Conservation (phyloP, 805 yeast species). For the Isabelozyma heimii region DNA sequence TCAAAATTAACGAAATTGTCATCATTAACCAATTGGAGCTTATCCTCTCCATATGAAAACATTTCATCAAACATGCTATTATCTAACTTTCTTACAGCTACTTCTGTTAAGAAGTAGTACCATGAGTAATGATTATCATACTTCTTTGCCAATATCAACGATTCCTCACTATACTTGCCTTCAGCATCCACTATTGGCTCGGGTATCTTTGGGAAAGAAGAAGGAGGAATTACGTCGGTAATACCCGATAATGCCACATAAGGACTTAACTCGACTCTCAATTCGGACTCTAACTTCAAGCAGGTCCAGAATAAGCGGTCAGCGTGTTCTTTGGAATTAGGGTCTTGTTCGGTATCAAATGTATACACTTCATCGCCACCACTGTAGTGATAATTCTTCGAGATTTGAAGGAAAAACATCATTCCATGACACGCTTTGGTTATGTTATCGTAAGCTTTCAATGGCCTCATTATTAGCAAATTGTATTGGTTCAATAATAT, state of each 20-base stretch:
- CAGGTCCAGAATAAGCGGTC: slow-evolving; percentile 37
- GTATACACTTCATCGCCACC: slow-evolving; percentile 1
- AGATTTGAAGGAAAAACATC: slow-evolving; percentile 26
- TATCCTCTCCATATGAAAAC: slow-evolving; percentile 12
- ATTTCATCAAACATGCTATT: slow-evolving; percentile 34
- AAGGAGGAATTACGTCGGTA: slow-evolving; percentile 27
- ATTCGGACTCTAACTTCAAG: slow-evolving; percentile 35
- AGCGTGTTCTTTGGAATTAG: slow-evolving; percentile 12
- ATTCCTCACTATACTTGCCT: slow-evolving; percentile 17
- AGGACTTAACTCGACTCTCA: slow-evolving; percentile 33
- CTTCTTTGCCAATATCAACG: slow-evolving; percentile 20
- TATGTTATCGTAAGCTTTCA: slow-evolving; percentile 22
- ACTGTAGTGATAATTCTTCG: slow-evolving; percentile 5
- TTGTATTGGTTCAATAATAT: slow-evolving; percentile 26
- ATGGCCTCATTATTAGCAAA: slow-evolving; percentile 22
- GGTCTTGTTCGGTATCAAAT: background rate
- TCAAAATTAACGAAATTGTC: slow-evolving; percentile 15
- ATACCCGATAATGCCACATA: slow-evolving; percentile 30
- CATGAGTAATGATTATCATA: slow-evolving; percentile 29
- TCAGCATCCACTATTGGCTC: slow-evolving; percentile 14
- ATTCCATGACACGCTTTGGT: slow-evolving; percentile 24
- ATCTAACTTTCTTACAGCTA: slow-evolving; percentile 39
- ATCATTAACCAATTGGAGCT: slow-evolving; percentile 20
- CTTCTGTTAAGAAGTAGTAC: slow-evolving; percentile 38
- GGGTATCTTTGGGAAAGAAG: slow-evolving; percentile 30